Conservation (phyloP, 2,329 filamentous ascomycete genomes). For the Trichocomaceae sp. region DNA sequence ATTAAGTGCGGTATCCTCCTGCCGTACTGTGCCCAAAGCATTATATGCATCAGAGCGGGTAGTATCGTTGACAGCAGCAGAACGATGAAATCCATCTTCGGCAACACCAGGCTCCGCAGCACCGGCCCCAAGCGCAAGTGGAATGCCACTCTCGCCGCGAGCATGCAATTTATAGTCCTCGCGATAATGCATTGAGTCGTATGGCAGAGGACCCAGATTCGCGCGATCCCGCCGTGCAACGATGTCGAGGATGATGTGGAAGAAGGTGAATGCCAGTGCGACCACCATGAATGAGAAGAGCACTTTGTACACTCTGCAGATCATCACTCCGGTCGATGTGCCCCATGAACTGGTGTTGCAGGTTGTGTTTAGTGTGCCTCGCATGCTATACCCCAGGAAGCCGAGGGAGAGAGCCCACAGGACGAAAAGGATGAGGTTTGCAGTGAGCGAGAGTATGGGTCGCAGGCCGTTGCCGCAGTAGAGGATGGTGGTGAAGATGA, state of each 20-base stretch:
- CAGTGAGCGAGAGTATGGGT: slow-evolving; percentile 44
- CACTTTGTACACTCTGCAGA: slow-evolving; percentile 55
- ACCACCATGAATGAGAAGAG: slow-evolving; percentile 52
- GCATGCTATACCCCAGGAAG: slow-evolving; percentile 50
- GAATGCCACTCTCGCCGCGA: slow-evolving; percentile 16
- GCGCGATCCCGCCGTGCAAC: slow-evolving; percentile 41
- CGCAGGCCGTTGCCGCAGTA: slow-evolving; percentile 49
- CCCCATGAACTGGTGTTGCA: slow-evolving; percentile 49
- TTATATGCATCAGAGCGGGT: slow-evolving; percentile 10
- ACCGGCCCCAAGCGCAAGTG: not conserved
- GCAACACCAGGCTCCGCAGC: not conserved
- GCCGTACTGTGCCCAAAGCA: slow-evolving; percentile 14
- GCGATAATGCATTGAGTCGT: slow-evolving; percentile 35
- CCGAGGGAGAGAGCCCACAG: slow-evolving; percentile 49
- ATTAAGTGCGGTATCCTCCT: slow-evolving; percentile 5
- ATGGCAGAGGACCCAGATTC: slow-evolving; percentile 29
- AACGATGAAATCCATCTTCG: not conserved
- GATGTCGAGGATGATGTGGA: slow-evolving; percentile 46
- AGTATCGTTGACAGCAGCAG: not conserved
- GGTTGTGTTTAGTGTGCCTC: slow-evolving; percentile 46
- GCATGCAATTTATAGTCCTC: slow-evolving; percentile 32
- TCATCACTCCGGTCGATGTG: slow-evolving; percentile 48
- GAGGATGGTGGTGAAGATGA: slow-evolving; percentile 44
- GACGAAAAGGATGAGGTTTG: slow-evolving; percentile 44
- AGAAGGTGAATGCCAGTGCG: slow-evolving; percentile 42